phyloP scores from a whole-genome alignment of 345 rosid genomes.

The Toxicodendron radicans region DNA sequence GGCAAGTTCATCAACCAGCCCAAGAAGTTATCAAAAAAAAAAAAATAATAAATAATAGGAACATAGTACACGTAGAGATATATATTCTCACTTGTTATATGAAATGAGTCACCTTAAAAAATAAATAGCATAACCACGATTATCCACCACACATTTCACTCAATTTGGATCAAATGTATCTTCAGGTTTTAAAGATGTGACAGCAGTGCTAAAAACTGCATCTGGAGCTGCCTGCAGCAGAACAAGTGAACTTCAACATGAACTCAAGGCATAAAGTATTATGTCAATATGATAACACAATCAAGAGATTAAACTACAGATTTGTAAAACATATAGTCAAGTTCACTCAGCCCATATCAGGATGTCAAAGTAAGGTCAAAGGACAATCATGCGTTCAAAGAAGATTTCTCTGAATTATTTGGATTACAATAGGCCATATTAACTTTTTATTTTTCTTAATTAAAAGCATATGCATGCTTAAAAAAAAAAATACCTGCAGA shows the following conservation, averaged over 20 bases:
- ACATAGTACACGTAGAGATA: no score
- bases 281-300: neutral
- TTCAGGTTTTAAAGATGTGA: constrained; percentile 79
- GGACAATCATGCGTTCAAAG: neutral
- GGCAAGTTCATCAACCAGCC: constrained; percentile 16
- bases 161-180: constrained; percentile 90
- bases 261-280: neutral
- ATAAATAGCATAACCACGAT: constrained; percentile 82
- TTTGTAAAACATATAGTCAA: neutral
- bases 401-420: neutral
- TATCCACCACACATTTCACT: constrained; percentile 89
- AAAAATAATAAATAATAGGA: neutral
- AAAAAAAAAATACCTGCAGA: constrained; percentile 56
- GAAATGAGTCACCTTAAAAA: constrained; percentile 94
- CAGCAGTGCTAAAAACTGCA: constrained; percentile 99
- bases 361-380: neutral
- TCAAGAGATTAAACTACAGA: neutral
- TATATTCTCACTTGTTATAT: constrained; percentile 67
- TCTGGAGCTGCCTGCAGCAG: constrained; percentile 69
- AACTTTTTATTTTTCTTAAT: no score
- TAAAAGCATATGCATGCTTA: neutral
- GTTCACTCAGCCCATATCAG: neutral
- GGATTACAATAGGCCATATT: neutral
- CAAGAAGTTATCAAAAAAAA: neutral
- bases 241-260: constrained; percentile 8